phyloP scores from a whole-genome alignment of 78 protist genomes.

The Protostelium mycophagum region DNA sequence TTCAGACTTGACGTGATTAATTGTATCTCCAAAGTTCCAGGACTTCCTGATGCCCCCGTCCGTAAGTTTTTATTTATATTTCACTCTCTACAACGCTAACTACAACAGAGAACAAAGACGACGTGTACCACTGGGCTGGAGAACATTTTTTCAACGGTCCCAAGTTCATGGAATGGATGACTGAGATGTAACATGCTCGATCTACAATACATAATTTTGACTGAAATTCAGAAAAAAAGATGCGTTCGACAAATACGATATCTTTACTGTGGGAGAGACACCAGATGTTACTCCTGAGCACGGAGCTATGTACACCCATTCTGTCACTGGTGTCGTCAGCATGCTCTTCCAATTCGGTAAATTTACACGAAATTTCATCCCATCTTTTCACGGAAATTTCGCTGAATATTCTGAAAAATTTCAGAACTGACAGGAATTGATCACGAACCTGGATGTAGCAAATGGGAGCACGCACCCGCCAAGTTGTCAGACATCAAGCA shows the following conservation, averaged over 20 bases:
- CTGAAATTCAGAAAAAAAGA: background rate
- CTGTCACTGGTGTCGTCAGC: background rate
- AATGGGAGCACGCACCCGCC: background rate
- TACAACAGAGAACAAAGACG: background rate
- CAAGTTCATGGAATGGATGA: background rate
- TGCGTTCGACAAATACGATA: background rate
- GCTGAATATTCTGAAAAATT: too few relatives aligned
- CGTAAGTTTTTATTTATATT: background rate
- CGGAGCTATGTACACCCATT: background rate
- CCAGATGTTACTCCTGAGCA: background rate
- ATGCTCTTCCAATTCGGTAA: background rate
- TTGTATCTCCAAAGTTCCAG: background rate
- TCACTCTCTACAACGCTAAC: background rate
- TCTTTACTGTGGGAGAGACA: background rate
- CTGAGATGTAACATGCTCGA: background rate
- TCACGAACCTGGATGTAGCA: background rate
- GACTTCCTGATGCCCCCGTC: background rate
- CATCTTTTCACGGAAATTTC: too few relatives aligned
- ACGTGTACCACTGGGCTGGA: background rate
- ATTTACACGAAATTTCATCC: too few relatives aligned
- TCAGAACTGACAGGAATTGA: background rate
- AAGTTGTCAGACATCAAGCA: background rate
- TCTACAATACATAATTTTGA: too few relatives aligned
- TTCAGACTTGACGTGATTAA: constrained; percentile 66
- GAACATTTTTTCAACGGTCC: background rate